phyloP scores from a whole-genome alignment of 2,329 filamentous ascomycete species.

The Stagonosporopsis cucurbitacearum region DNA sequence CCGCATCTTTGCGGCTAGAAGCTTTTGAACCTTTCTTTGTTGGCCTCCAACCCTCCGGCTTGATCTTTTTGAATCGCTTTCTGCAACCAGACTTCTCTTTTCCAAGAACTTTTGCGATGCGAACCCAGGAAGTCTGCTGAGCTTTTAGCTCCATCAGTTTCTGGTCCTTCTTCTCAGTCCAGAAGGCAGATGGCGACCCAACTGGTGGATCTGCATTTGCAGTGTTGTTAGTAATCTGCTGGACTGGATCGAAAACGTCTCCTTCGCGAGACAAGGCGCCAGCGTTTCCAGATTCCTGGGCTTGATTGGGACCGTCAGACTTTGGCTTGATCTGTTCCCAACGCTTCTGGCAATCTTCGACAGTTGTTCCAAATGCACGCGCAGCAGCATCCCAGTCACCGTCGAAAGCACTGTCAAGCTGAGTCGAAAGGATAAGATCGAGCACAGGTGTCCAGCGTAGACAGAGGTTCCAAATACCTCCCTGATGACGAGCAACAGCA shows the following conservation, averaged over 20 bases:
- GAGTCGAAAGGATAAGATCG: too few species aligned
- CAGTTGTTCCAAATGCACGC: not conserved
- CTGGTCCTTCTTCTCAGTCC: not conserved
- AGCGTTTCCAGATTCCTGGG: not conserved
- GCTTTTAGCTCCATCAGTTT: not conserved
- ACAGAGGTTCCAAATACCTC: too few species aligned
- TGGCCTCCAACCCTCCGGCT: not conserved
- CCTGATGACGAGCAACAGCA: too few species aligned
- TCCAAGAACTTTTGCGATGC: not conserved
- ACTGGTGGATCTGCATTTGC: not conserved
- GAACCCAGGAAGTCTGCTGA: not conserved
- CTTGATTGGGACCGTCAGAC: not conserved
- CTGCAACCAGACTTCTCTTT: not conserved
- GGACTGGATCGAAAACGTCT: too few species aligned
- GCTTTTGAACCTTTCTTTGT: not conserved
- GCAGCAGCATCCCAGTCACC: not conserved
- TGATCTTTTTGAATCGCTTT: slow-evolving; percentile 3
- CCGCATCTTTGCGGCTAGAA: not conserved
- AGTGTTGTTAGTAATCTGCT: not conserved
- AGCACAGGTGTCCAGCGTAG: too few species aligned
- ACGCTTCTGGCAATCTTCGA: not conserved
- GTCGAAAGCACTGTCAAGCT: too few species aligned
- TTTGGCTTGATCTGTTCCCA: not conserved
- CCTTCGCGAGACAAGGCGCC: too few species aligned
- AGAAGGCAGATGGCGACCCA: not conserved